Evolutionary conservation across 1,139 yeast species (phyloP).

Genomic region (Yamadazyma oceani): DNA sequence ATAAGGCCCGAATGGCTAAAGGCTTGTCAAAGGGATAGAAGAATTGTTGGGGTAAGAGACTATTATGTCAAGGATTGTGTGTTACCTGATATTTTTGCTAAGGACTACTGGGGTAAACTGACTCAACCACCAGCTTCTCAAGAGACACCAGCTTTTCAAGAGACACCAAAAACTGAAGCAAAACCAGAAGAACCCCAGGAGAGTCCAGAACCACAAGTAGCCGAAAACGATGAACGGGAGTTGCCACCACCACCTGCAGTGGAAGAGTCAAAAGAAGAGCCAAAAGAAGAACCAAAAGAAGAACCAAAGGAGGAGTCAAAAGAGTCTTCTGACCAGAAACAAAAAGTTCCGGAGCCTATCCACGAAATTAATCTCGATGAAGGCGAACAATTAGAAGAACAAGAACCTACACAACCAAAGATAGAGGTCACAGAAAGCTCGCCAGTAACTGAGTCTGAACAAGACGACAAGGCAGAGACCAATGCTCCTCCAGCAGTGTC

Average conservation of each 20-base stretch:
- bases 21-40: conserved; percentile 87
- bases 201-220: conserved; percentile 6
- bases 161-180: neutral
- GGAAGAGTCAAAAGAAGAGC: neutral
- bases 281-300: conserved; percentile 2
- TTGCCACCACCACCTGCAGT: conserved; percentile 9
- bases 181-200: conserved; percentile 1
- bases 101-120: conserved; percentile 38
- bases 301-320: no score
- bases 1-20: conserved; percentile 96
- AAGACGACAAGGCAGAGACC: conserved; percentile 4
- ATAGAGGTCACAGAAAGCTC: conserved; percentile 9
- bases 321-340: conserved; percentile 1
- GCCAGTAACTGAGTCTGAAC: conserved; percentile 2
- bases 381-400: no score
- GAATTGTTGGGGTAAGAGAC: conserved; percentile 91
- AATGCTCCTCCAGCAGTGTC: no score
- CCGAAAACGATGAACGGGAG: conserved; percentile 4
- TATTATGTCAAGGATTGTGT: conserved; percentile 61
- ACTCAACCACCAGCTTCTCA: neutral
- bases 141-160: conserved; percentile 1
- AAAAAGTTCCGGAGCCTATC: conserved; percentile 4
- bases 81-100: conserved; percentile 47
- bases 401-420: conserved; percentile 8
- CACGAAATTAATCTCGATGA: conserved; percentile 9